phyloP scores from a whole-genome alignment of 176 grass and related monocot species.

The Alopecurus myosuroides region DNA sequence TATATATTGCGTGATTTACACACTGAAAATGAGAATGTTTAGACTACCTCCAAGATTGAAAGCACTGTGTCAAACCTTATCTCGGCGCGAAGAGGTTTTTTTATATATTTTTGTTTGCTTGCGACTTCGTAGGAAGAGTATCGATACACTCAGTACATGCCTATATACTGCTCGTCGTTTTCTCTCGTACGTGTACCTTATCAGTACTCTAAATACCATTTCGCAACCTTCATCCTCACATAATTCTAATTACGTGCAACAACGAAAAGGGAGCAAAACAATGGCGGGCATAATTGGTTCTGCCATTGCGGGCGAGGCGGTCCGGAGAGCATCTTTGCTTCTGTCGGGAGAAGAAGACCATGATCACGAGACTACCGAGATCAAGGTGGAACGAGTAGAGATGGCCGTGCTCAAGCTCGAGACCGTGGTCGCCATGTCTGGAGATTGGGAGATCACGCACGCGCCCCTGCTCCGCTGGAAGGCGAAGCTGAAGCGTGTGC shows the following conservation, averaged over 20 bases:
- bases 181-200: too few relatives aligned
- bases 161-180: too few relatives aligned
- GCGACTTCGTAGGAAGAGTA: too few relatives aligned
- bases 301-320: not conserved
- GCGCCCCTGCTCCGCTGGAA: not conserved
- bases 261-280: not conserved
- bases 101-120: too few relatives aligned
- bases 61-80: too few relatives aligned
- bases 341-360: not conserved
- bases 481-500: not conserved
- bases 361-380: not conserved
- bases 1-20: too few relatives aligned
- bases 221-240: too few relatives aligned
- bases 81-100: too few relatives aligned
- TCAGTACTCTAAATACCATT: too few relatives aligned
- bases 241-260: not conserved
- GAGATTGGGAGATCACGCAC: not conserved
- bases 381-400: not conserved
- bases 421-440: not conserved
- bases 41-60: too few relatives aligned
- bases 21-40: too few relatives aligned
- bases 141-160: too few relatives aligned
- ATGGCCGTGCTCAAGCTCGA: not conserved
- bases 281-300: constrained; percentile 5
- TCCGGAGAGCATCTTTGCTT: not conserved